Evolutionary conservation across 169 alveolate genomes (phyloP), one percentile per base, ranked within the genome.

Genomic region (Plasmodium inui): DNA sequence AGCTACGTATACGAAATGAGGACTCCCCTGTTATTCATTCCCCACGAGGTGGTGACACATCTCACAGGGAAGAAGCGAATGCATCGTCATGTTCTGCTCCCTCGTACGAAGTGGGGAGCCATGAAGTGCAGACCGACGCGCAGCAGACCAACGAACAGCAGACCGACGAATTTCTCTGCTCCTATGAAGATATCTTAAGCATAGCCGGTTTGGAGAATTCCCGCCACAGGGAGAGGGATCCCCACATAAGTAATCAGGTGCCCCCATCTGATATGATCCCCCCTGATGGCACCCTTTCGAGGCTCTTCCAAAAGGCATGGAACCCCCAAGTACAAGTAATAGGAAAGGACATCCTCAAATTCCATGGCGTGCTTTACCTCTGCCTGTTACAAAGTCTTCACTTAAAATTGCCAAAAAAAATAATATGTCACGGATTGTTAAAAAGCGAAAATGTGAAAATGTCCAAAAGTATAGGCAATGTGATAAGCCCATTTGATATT

Each of bases 301-400:
- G 53, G 4, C n/a, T 83, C 26, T 55, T 53, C 70, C 72, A 73
- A 32, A 74, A 70, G 17, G 30, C 82, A 5, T 72, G 92, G 92
- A 81, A 90, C 2, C 95, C 96, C 8, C 78, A 92, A 80, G 90
- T 96, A 22, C 98, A 97, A 89, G 93, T 98, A 0, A 95, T 98
- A 3, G 99, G 99, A 14, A 98, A 97, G 95, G 99, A 98, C 82
- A 98, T 98, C 10, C 90, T 98, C 41, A 97, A 97, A 61, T 98
- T 98, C 89, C 98, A 97, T 93, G 96, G 98, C 0, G 86, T 98
- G 6, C 92, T 96, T 85, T 98, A 99, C 98, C 98, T 98, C 1
- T 97, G 98, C 3, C 95, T 98, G 34, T 85, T 97, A 34, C 82
- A 88, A 78, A 95, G 98, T 5, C 83, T 95, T 7, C 97, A 94